Evolutionary conservation across 345 rosid species (phyloP).

Genomic region (Rubroshorea leprosula): DNA sequence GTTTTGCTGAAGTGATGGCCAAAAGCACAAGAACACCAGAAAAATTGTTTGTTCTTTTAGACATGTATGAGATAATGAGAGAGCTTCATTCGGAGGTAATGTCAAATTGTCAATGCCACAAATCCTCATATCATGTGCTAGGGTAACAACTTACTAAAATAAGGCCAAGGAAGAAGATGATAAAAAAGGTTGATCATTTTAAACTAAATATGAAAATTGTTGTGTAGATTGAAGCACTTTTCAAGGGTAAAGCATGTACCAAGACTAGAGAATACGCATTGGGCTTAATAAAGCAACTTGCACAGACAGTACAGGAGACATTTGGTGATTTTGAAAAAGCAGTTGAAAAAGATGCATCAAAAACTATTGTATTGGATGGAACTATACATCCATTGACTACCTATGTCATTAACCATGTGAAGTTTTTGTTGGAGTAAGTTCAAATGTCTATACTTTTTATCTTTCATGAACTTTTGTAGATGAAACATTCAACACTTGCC

Average conservation of each 20-base stretch:
- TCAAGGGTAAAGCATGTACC: slow-evolving; percentile 80
- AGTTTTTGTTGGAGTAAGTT: slow-evolving; percentile 96
- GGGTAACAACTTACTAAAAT: background rate
- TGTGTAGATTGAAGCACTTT: slow-evolving; percentile 69
- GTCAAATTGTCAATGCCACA: background rate
- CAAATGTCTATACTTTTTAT: slow-evolving; percentile 7
- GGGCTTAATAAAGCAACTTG: slow-evolving; percentile 82
- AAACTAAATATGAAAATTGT: background rate
- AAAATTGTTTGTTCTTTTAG: slow-evolving; percentile 92
- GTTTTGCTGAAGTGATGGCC: slow-evolving; percentile 98
- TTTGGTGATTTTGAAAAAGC: slow-evolving; percentile 99
- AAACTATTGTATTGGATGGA: slow-evolving; percentile 85
- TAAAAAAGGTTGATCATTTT: background rate
- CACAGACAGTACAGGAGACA: slow-evolving; percentile 91
- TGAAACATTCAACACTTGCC: background rate
- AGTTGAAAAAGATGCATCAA: slow-evolving; percentile 96
- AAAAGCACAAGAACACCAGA: slow-evolving; percentile 97
- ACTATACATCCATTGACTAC: slow-evolving; percentile 97
- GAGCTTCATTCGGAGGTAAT: slow-evolving; percentile 95
- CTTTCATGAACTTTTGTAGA: background rate
- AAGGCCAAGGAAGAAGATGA: slow-evolving; percentile 2
- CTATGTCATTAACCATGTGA: slow-evolving; percentile 95
- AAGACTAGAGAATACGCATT: slow-evolving; percentile 80
- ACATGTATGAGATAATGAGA: slow-evolving; percentile 98
- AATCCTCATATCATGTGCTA: background rate